Conservation (phyloP, 1,284 basidiomycete species). For the Phylloporus sp. region DNA sequence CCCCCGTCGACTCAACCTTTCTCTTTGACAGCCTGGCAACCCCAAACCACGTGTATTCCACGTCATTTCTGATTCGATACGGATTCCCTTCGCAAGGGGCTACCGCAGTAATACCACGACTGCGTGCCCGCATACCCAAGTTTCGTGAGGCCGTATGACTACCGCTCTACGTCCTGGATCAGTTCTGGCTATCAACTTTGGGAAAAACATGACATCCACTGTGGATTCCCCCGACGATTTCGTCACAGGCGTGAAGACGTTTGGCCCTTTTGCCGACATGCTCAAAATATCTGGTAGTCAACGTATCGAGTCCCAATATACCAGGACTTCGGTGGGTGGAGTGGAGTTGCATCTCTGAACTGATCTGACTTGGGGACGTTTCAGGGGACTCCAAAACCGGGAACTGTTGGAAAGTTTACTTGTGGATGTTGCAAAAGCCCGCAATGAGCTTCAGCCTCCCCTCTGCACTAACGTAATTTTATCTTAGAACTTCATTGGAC, state of each 20-base stretch:
- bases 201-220: slow-evolving; percentile 93
- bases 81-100: slow-evolving; percentile 98
- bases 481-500: too few species aligned
- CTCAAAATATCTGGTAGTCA: slow-evolving; percentile 95
- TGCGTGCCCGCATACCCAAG: slow-evolving; percentile 75
- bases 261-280: slow-evolving; percentile 92
- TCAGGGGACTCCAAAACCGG: slow-evolving; percentile 83
- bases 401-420: slow-evolving; percentile 80
- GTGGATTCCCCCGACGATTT: slow-evolving; percentile 91
- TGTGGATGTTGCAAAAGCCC: slow-evolving; percentile 75
- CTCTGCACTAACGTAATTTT: too few species aligned
- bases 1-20: slow-evolving; percentile 14
- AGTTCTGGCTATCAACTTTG: slow-evolving; percentile 91
- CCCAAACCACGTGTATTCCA: slow-evolving; percentile 93
- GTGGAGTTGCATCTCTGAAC: slow-evolving; percentile 2
- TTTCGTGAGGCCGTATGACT: slow-evolving; percentile 56
- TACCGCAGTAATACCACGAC: slow-evolving; percentile 77
- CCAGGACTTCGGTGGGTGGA: slow-evolving; percentile 81
- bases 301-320: slow-evolving; percentile 97
- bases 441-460: slow-evolving; percentile 73
- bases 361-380: neutral
- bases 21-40: slow-evolving; percentile 78
- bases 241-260: slow-evolving; percentile 80
- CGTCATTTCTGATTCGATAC: slow-evolving; percentile 88
- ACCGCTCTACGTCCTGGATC: slow-evolving; percentile 76